Percentiles rank a stretch among this genome's conserved stretches.
Conservation (phyloP, 495 filamentous ascomycete species). For the Aspergillus olivimuriae region DNA sequence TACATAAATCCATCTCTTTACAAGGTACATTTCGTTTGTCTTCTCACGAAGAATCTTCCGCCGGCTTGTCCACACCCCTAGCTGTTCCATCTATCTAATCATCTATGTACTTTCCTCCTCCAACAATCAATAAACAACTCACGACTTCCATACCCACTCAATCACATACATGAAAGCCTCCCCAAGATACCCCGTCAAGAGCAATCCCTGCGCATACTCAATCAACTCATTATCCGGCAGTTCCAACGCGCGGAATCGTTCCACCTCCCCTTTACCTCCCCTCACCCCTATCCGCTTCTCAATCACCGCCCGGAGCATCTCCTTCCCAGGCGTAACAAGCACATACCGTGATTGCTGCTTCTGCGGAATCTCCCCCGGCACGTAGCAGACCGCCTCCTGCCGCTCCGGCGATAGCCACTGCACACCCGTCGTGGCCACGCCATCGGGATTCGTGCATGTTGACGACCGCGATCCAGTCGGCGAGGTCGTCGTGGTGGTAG, state of each 20-base stretch:
- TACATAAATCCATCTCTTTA: no score
- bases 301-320: slow-evolving; percentile 22
- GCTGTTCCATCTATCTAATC: background rate
- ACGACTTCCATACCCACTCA: slow-evolving; percentile 25
- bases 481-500: slow-evolving; percentile 7
- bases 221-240: slow-evolving; percentile 21
- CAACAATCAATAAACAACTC: background rate
- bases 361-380: slow-evolving; percentile 5
- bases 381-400: slow-evolving; percentile 19
- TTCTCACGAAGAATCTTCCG: no score
- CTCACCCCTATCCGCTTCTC: slow-evolving; percentile 20
- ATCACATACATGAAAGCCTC: slow-evolving; percentile 29
- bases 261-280: slow-evolving; percentile 14
- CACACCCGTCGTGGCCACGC: no score
- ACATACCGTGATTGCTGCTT: slow-evolving; percentile 16
- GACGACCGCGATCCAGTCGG: slow-evolving; percentile 5
- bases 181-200: slow-evolving; percentile 19
- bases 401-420: slow-evolving; percentile 21
- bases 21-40: no score
- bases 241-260: slow-evolving; percentile 14
- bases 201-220: slow-evolving; percentile 27
- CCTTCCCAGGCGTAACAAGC: slow-evolving; percentile 23
- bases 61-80: no score
- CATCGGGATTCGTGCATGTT: slow-evolving; percentile 4
- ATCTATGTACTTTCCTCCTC: background rate